Percentiles rank a stretch among this genome's conserved stretches.
These are phyloP conservation scores for Phytophthora capsici DNA, from an alignment of 352 stramenopile genomes.

Conservation along the genomic window DNA sequence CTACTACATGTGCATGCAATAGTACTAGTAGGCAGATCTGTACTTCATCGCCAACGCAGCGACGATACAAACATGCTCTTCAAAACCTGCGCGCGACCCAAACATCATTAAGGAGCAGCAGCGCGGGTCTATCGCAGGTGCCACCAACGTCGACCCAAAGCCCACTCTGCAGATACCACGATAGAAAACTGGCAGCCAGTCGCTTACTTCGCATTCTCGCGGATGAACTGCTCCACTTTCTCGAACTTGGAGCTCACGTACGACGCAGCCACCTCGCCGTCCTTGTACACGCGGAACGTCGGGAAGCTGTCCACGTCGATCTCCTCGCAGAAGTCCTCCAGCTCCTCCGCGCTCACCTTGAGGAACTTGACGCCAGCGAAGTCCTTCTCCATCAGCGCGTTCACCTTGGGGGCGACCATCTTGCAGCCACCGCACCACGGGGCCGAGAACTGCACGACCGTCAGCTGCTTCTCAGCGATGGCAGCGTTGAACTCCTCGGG, in stretches of 20 bases:
- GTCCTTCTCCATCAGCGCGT: constrained; percentile 60
- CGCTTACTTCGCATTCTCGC: constrained; percentile 43
- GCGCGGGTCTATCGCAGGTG: not conserved
- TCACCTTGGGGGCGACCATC: constrained; percentile 68
- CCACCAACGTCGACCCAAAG: too few relatives aligned
- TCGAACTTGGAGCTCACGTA: constrained; percentile 86
- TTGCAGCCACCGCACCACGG: constrained; percentile 84
- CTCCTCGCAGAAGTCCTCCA: constrained; percentile 82
- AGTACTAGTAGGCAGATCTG: constrained; percentile 2
- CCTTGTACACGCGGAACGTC: constrained; percentile 82
- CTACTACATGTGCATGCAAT: too few relatives aligned
- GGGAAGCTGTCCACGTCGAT: constrained; percentile 84
- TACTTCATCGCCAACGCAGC: not conserved
- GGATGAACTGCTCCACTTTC: constrained; percentile 83
- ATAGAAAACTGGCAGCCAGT: not conserved
- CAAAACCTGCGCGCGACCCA: constrained; percentile 1
- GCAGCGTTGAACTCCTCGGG: constrained; percentile 56
- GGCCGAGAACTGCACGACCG: constrained; percentile 69
- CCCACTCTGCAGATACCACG: not conserved
- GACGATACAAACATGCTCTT: constrained; percentile 6
- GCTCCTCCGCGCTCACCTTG: constrained; percentile 73
- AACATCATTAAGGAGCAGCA: not conserved
- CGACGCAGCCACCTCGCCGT: constrained; percentile 61
- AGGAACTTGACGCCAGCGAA: constrained; percentile 65
- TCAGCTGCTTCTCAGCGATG: constrained; percentile 56